Evolutionary conservation across 352 stramenopile genomes (phyloP), one percentile per base, ranked within the genome.

Genomic region (Nothophytophthora sp.): DNA sequence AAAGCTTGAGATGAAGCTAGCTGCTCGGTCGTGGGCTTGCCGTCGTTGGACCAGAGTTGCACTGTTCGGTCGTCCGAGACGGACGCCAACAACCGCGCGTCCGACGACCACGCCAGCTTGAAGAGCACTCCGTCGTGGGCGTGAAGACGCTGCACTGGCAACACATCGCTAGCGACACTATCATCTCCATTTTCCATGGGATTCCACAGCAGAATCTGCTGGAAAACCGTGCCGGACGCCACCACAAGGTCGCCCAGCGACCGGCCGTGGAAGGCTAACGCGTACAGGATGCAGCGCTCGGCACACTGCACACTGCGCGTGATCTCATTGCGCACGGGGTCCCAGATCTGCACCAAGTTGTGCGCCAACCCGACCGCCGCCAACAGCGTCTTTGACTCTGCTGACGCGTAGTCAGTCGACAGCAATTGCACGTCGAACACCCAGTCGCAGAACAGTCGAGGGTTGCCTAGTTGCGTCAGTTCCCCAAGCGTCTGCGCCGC

Each of bases 21-120:
- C 23, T 54, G 33, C 5, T 59, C 45, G 9, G 27, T 36, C 23
- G 32, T 69, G 6, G 34, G 30, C n/a, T 15, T 55, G 0, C 30
- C 43, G 23, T 65, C 40, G 28, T 78, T 80, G 2, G 76, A 86
- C 83, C 86, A 96, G 29, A 96, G 67, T 51, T 93, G 84, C 3
- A 96, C 67, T 1, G 86, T 92, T 6, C 86, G 80, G 47, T 96
- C 86, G 41, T 96, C 86, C 23, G 86, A 96, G 7, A 94, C 83
- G 9, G 86, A 94, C n/a, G 73, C 79, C 23, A 96, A 67, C 34
- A 73, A 75, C 11, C 57, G 55, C 10, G 78, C 83, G 40, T 92
- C 75, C 5, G 33, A 63, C 1, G 83, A 93, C 86, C 86, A 96
- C 32, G 69, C 50, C 9, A 96, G 50, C 51, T 92, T 90, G 48